Conservation (phyloP, 495 filamentous ascomycete species). For the Neurospora sublineolata region DNA sequence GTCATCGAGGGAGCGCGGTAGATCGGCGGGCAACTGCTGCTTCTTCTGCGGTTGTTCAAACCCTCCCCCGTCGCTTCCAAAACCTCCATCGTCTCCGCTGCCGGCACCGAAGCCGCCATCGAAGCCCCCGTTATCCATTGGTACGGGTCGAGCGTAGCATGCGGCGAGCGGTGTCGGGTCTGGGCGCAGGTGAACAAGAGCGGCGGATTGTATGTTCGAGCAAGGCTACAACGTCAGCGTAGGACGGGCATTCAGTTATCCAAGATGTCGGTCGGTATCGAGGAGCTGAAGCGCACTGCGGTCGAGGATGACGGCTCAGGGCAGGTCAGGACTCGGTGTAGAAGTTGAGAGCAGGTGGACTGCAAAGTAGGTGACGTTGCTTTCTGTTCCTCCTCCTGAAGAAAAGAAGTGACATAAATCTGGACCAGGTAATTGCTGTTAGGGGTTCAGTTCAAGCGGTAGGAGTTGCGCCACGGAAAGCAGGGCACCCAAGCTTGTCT, state of each 20-base stretch:
- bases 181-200: not conserved
- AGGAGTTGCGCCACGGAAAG: not conserved
- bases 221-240: not conserved
- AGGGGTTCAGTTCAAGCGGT: not conserved
- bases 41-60: constrained; percentile 14
- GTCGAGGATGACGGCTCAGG: not conserved
- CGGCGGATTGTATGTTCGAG: not conserved
- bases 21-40: constrained; percentile 64
- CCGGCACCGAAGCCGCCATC: constrained; percentile 18
- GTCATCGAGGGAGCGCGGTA: constrained; percentile 86
- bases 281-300: not conserved
- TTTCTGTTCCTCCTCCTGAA: not conserved
- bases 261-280: not conserved
- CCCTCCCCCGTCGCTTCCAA: not conserved
- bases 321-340: not conserved
- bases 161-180: constrained; percentile 11
- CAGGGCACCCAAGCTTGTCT: not conserved
- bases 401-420: not conserved
- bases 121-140: constrained; percentile 48
- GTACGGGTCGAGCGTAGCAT: constrained; percentile 6
- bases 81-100: constrained; percentile 9
- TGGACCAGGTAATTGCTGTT: not conserved
- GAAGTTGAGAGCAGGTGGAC: not conserved
- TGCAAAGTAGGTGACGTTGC: not conserved
- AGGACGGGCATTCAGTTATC: not conserved